Conservation (phyloP, 495 filamentous ascomycete species). For the Platismatia glauca region DNA sequence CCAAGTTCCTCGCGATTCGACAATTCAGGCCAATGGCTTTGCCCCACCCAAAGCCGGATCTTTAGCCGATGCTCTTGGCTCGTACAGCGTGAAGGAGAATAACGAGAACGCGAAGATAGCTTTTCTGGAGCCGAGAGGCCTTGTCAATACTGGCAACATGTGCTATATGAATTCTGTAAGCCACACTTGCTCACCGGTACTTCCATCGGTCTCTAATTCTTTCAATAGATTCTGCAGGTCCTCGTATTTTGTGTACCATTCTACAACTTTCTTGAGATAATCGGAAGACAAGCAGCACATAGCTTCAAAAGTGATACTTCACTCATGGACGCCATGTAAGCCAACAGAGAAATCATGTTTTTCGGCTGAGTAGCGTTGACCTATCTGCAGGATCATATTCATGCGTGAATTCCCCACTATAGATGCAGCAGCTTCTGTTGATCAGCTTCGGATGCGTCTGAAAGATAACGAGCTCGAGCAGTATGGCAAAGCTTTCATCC, state of each 20-base stretch:
- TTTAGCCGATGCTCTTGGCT: constrained; percentile 61
- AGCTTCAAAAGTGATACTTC: constrained; percentile 94
- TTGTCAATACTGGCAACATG: constrained; percentile 97
- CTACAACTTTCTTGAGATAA: constrained; percentile 83
- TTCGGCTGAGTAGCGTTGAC: constrained; percentile 5
- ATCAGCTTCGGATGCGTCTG: constrained; percentile 61
- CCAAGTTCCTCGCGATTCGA: constrained; percentile 18
- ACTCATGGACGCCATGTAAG: constrained; percentile 85
- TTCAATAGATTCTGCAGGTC: constrained; percentile 75
- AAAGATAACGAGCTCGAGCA: constrained; percentile 79
- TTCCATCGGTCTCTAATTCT: neutral
- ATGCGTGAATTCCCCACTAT: constrained; percentile 87
- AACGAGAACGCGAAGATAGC: constrained; percentile 54
- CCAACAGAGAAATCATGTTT: constrained; percentile 17
- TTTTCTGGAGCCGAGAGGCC: constrained; percentile 87
- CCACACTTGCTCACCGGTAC: constrained; percentile 13
- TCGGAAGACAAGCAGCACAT: constrained; percentile 71
- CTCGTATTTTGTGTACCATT: constrained; percentile 89
- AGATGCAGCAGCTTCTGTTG: constrained; percentile 64
- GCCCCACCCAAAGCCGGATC: constrained; percentile 48
- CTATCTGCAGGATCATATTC: constrained; percentile 69
- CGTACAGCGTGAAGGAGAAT: constrained; percentile 51
- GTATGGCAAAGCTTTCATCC: constrained; percentile 84
- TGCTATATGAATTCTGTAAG: constrained; percentile 99
- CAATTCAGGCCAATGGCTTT: constrained; percentile 38